phyloP scores from a whole-genome alignment of 225 moss, liverwort and hornwort species.

The Marchantia paleacea region DNA sequence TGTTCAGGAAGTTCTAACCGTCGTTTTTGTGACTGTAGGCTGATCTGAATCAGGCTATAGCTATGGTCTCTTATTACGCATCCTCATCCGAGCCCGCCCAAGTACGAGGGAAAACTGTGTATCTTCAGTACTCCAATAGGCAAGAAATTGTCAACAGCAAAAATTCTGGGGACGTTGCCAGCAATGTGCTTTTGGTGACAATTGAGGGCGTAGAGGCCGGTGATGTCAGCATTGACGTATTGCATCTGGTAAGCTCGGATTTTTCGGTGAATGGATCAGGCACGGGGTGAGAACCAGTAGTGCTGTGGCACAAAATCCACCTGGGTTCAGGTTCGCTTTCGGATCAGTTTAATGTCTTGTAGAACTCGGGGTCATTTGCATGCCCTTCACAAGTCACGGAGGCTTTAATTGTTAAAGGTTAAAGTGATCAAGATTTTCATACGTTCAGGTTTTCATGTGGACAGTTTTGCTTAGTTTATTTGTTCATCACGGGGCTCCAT shows the following conservation, averaged over 20 bases:
- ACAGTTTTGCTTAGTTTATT: constrained; percentile 83
- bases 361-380: constrained; percentile 55
- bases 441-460: constrained; percentile 71
- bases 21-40: constrained; percentile 39
- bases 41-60: constrained; percentile 97
- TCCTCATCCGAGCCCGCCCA: constrained; percentile 99
- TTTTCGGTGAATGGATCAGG: constrained; percentile 40
- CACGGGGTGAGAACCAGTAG: constrained; percentile 34
- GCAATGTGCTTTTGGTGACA: constrained; percentile 99
- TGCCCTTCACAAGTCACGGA: constrained; percentile 41
- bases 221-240: constrained; percentile 99
- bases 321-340: constrained; percentile 48
- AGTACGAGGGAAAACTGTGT: constrained; percentile 98
- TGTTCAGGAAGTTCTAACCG: background rate
- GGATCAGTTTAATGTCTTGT: constrained; percentile 50
- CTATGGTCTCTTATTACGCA: constrained; percentile 99
- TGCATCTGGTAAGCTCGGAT: constrained; percentile 96
- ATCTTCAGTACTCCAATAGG: constrained; percentile 99
- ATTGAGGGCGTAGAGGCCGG: constrained; percentile 99
- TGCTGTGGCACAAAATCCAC: constrained; percentile 39
- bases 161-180: constrained; percentile 99
- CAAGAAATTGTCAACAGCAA: constrained; percentile 99
- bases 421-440: constrained; percentile 52
- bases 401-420: constrained; percentile 42
- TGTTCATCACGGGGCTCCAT: constrained; percentile 96